Base-by-base conservation (phyloP, 495 filamentous ascomycete species). In the Penicillium coprophilum region DNA sequence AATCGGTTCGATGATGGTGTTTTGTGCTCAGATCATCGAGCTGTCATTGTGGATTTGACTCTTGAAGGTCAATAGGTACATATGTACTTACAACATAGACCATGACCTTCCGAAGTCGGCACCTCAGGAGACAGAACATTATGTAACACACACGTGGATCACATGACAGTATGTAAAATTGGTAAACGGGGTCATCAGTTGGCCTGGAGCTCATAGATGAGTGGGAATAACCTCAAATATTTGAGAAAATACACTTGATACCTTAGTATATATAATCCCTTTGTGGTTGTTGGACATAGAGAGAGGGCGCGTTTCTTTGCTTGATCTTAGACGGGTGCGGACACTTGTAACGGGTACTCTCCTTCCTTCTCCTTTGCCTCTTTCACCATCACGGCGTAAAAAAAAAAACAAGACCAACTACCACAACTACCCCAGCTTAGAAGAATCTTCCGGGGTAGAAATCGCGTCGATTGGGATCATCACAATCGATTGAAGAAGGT, bases 21-120 rank as follows among this genome's bases (percentile, higher is more conserved):
- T 1, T 89, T 78, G 58, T 77, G 84, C 44, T 92, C 89, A 47
- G 90, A 95, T 65, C 90, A 93, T 70, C 73, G 87, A 41, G 82
- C 83, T 20, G 87, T 92, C 5, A 80, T 92, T 41, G 84, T 83
- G 1, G 89, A 92, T 72, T 60, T 88, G 3, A 57, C 60, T 12
- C 38, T 69, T 3, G 53, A 36, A n/a, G 13, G 12, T 13, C 32
- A 34, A 36, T 36, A 36, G 32, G 4, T 36, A 36, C 32, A 15
- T 12, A 4, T 34, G 4, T 34, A 13, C 13, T 34, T 36, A 15
- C 15, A 38, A 6, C 11, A 32, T 11, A 15, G n/a, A 15, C 21
- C 23, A 6, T 1, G n/a, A 27, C 3, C 8, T 30, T 30, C 28
- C 44, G n/a, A 17, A 27, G 44, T 28, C 13, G 1, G 10, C 20